A percentile compares a stretch with the other conserved stretches of the same genome.
Conservation (phyloP, 495 filamentous ascomycete genomes). For the Melanomma pulvis-pyrius region DNA sequence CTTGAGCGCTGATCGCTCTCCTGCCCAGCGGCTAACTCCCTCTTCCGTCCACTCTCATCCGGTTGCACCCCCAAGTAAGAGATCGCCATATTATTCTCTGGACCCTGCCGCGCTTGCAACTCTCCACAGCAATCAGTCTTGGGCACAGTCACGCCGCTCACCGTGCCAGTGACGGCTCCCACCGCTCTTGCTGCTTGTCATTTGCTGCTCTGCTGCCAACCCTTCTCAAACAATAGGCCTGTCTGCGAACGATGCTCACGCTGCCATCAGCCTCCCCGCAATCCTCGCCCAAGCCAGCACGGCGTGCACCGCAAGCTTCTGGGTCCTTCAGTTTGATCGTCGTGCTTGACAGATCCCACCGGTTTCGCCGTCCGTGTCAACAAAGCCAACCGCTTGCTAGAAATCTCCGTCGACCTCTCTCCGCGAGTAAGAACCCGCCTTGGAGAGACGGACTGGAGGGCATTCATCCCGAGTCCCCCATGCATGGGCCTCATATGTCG, state of each 20-base stretch:
- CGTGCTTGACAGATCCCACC: neutral
- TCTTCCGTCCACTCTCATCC: neutral
- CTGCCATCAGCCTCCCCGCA: neutral
- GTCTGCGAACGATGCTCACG: neutral
- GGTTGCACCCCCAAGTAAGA: neutral
- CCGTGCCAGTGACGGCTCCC: neutral
- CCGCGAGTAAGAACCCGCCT: no score
- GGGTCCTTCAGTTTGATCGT: neutral
- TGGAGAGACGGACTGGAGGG: conserved; percentile 9
- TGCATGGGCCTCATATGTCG: conserved; percentile 4
- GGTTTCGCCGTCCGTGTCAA: neutral
- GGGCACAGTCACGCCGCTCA: neutral
- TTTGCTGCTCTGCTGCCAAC: neutral
- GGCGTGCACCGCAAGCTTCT: neutral
- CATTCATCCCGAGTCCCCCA: conserved; percentile 6
- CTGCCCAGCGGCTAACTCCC: conserved; percentile 8
- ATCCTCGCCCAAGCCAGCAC: no score
- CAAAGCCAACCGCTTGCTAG: neutral
- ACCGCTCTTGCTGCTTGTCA: neutral
- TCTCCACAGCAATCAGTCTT: neutral
- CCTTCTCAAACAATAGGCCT: neutral
- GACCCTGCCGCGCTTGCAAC: neutral
- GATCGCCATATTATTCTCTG: conserved; percentile 13
- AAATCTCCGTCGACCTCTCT: neutral
- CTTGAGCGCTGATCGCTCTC: conserved; percentile 11